A percentile compares a stretch with the other conserved stretches of the same genome.
Evolutionary conservation across 1,284 basidiomycete genomes (phyloP).

Genomic region (Pyrrhoderma noxium): DNA sequence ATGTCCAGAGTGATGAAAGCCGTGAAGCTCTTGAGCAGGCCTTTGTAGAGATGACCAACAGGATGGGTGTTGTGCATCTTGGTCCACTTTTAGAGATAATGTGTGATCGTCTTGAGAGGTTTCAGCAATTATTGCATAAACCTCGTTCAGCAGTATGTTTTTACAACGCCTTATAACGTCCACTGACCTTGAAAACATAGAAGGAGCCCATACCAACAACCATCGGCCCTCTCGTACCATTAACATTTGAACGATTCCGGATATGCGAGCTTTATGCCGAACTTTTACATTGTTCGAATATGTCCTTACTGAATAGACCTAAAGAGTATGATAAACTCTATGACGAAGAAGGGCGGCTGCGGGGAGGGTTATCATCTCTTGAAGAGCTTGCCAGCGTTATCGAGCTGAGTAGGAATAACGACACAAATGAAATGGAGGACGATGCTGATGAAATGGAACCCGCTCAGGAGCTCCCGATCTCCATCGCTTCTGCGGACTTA

Average conservation of each 20-base stretch:
- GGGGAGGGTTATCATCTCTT: constrained; percentile 73
- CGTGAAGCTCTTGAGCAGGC: constrained; percentile 70
- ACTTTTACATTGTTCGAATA: constrained; percentile 95
- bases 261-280: constrained; percentile 98
- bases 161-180: neutral
- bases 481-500: constrained; percentile 46
- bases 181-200: constrained; percentile 28
- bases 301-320: constrained; percentile 88
- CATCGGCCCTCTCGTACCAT: constrained; percentile 62
- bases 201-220: constrained; percentile 65
- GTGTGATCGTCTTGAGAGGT: constrained; percentile 60
- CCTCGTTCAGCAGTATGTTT: constrained; percentile 72
- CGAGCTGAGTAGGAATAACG: constrained; percentile 50
- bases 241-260: constrained; percentile 95
- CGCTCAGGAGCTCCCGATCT: constrained; percentile 68
- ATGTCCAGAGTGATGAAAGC: constrained; percentile 48
- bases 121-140: constrained; percentile 65
- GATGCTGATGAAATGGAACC: constrained; percentile 57
- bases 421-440: constrained; percentile 49
- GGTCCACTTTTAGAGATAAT: constrained; percentile 79
- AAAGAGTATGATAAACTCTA: constrained; percentile 68
- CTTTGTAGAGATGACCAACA: constrained; percentile 81
- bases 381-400: constrained; percentile 82
- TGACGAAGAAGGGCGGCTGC: constrained; percentile 69
- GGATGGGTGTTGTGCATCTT: constrained; percentile 92